Conservation (phyloP, 2,329 filamentous ascomycete genomes). For the Hypoxylon sp. region DNA sequence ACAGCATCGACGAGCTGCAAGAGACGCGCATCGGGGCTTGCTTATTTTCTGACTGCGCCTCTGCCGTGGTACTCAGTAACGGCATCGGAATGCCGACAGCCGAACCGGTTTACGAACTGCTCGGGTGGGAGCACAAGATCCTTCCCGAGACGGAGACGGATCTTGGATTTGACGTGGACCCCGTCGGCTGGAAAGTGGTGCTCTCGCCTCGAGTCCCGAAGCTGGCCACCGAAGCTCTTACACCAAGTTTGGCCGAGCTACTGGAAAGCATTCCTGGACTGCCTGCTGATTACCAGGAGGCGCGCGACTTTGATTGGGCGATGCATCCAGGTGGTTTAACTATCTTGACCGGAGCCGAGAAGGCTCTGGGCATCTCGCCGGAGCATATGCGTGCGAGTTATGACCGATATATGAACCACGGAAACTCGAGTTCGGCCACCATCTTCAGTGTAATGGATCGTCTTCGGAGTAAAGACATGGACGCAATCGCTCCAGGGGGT, state of each 20-base stretch:
- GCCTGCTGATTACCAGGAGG: constrained; percentile 53
- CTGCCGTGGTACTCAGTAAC: constrained; percentile 70
- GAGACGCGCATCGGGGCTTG: constrained; percentile 70
- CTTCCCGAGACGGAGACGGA: constrained; percentile 69
- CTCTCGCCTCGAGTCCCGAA: constrained; percentile 68
- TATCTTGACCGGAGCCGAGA: constrained; percentile 70
- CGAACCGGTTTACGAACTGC: constrained; percentile 63
- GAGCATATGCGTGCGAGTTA: constrained; percentile 75
- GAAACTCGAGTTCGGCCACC: constrained; percentile 74
- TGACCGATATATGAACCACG: constrained; percentile 71
- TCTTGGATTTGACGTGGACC: constrained; percentile 71
- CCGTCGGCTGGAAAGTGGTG: constrained; percentile 72
- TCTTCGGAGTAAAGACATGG: constrained; percentile 67
- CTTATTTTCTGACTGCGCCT: constrained; percentile 76
- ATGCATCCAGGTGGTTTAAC: constrained; percentile 74
- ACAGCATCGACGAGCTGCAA: constrained; percentile 66
- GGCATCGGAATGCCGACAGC: constrained; percentile 58
- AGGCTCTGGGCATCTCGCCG: constrained; percentile 62
- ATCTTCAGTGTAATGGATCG: constrained; percentile 72
- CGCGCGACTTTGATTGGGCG: constrained; percentile 74
- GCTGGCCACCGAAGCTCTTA: constrained; percentile 60
- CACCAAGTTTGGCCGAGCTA: constrained; percentile 63
- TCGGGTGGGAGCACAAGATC: constrained; percentile 71
- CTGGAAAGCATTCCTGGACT: constrained; percentile 56
- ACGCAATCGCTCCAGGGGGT: constrained; percentile 59